Evolutionary conservation across 2,329 filamentous ascomycete genomes (phyloP), one percentile per base, ranked within the genome.

Genomic region (Gyromitra esculenta): DNA sequence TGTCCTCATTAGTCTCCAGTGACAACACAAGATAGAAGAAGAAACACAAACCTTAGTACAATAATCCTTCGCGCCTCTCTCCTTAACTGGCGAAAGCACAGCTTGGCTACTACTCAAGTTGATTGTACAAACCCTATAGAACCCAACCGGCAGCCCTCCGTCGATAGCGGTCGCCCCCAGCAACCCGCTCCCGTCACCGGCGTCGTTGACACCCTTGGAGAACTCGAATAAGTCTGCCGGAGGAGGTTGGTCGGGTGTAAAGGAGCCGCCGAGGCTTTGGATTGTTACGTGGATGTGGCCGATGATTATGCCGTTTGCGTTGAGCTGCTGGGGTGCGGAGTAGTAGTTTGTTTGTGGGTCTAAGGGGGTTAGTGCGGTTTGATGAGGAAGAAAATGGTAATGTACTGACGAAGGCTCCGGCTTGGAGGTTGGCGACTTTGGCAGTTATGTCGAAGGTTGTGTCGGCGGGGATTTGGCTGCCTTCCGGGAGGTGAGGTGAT

Each of bases 71-170:
- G 85, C 50, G 54, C 87, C 87, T 79, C 86, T 84, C 81, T 87
- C 85, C 72, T 86, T 86, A 60, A 87, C 83, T 39, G 87, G 87
- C 87, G 1, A 88, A 87, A 18, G 87, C n/a, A 54, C 50, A 21
- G 7, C 50, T 54, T 54, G 86, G 80, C 88, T 88, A 76, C 82
- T 82, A 5, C 86, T 83, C 1, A 85, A 83, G 15, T 85, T 85
- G 82, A 88, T 86, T 15, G 86, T 86, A 81, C 87, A 88, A 86
- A 88, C 85, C 62, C 87, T 84, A 81, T 87, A 88, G 75, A 81
- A 79, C 3, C 87, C 87, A 18, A 81, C 82, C 8, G 85, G 84
- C 7, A 88, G 83, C 31, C 87, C 87, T 1, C 18, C 18, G 0
- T 84, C 83, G 37, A 90, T 89, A 18, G 54, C 54, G 1, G 82